A percentile compares a stretch with the other conserved stretches of the same genome.
Evolutionary conservation across 352 stramenopile species (phyloP).

Genomic region (Pythium graminicola): DNA sequence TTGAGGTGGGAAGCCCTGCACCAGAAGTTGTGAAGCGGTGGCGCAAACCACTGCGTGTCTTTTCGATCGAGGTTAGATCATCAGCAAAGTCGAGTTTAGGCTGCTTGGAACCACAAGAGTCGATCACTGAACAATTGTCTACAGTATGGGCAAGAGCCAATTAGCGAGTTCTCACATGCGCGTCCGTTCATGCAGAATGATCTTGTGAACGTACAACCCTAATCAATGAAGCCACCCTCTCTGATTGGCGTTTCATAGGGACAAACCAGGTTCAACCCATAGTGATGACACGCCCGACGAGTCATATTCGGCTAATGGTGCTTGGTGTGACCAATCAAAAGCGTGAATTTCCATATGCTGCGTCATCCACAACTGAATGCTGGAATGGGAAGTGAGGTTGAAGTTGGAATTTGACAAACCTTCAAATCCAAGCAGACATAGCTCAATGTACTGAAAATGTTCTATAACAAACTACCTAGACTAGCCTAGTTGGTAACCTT

Average conservation of each 20-base stretch:
- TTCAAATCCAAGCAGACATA: conserved; percentile 5
- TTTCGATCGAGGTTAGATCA: too few relatives aligned
- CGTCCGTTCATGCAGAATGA: conserved; percentile 8
- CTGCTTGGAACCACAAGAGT: background rate
- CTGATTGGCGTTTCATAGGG: background rate
- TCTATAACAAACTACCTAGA: too few relatives aligned
- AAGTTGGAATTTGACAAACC: conserved; percentile 9
- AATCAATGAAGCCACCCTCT: background rate
- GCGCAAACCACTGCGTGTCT: too few relatives aligned
- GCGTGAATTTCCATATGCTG: background rate
- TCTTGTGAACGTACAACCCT: conserved; percentile 24
- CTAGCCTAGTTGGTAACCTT: too few relatives aligned
- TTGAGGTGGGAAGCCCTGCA: too few relatives aligned
- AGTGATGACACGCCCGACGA: conserved; percentile 33
- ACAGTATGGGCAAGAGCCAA: too few relatives aligned
- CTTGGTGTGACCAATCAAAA: conserved; percentile 20
- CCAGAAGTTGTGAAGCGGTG: too few relatives aligned
- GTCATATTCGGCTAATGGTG: conserved; percentile 7
- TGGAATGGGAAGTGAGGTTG: conserved; percentile 1
- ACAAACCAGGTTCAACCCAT: conserved; percentile 22
- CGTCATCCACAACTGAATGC: conserved; percentile 1
- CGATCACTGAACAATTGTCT: too few relatives aligned
- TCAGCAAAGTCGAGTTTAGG: too few relatives aligned
- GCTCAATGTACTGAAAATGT: too few relatives aligned
- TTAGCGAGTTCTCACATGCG: too few relatives aligned